Conservation (phyloP, 805 yeast genomes). For the Wickerhamomyces sydowiorum region DNA sequence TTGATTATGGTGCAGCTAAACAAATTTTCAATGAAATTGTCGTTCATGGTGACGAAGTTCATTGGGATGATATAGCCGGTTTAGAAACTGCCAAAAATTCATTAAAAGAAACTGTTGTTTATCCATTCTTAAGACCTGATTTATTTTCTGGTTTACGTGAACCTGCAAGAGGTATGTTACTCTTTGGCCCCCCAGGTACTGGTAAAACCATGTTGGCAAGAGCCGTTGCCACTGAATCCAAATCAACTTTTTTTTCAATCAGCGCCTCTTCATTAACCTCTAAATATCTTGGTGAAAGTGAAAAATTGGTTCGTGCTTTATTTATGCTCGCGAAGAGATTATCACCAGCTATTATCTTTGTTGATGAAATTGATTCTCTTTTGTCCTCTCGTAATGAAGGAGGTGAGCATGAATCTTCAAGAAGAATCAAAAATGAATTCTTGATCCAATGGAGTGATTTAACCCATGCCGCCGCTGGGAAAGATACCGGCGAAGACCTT, state of each 20-base stretch:
- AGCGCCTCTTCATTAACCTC: conserved; percentile 89
- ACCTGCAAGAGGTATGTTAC: conserved; percentile 93
- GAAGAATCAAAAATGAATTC: conserved; percentile 90
- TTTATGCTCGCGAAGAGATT: conserved; percentile 78
- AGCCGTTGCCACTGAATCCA: conserved; percentile 94
- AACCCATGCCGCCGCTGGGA: conserved; percentile 72
- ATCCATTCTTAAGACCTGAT: conserved; percentile 93
- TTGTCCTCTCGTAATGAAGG: conserved; percentile 66
- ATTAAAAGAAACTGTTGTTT: conserved; percentile 90
- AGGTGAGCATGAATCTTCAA: conserved; percentile 75
- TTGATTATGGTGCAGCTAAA: conserved; percentile 72
- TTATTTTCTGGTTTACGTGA: conserved; percentile 85
- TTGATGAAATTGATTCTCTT: conserved; percentile 93
- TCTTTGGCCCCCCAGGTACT: conserved; percentile 99
- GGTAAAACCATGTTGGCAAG: conserved; percentile 97
- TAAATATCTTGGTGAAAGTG: conserved; percentile 86
- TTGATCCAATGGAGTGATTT: conserved; percentile 92
- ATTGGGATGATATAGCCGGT: conserved; percentile 96
- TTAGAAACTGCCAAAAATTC: conserved; percentile 83
- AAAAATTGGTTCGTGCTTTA: conserved; percentile 84
- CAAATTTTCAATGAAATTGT: conserved; percentile 87
- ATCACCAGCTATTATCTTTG: conserved; percentile 90
- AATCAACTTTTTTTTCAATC: conserved; percentile 87
- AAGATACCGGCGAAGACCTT: conserved; percentile 36
- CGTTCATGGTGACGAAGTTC: conserved; percentile 83